Evolutionary conservation across 805 yeast species (phyloP), one percentile per base, ranked within the genome.

Genomic region (Ogataea paraovalis): DNA sequence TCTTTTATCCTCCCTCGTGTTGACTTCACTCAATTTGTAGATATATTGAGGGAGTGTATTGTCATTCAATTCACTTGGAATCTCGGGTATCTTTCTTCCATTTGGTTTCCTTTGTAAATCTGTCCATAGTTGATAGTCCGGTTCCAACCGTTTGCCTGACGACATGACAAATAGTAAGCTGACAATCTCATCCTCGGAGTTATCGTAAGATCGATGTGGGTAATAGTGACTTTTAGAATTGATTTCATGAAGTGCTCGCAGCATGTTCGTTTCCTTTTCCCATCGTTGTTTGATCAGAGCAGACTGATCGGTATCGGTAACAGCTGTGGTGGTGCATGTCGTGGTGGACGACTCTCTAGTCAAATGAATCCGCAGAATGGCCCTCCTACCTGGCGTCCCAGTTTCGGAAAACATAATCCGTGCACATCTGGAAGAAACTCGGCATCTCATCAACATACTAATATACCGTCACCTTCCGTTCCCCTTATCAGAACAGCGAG

Each of bases 51-150:
- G 36, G 12, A 54, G 34, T 1, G 53, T 16, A 4, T 22, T 37
- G 6, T 21, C 22, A 27, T 47, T 42, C 28, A 58, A 49, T n/a
- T 18, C 16, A 14, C 46, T 42, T 3, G 57, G 55, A 18, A 49
- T 21, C 1, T 18, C 34, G 6, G 57, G 57, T 14, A 40, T 41
- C 7, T 33, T 44, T 30, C 22, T 21, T 7, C 9, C n/a, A 16
- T 22, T 22, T 9, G 41, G 27, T 23, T 39, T 39, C 19, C 19
- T 14, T 14, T 23, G 16, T n/a, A 39, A 14, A 10, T 40, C 49
- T 13, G 48, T 47, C 48, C 37, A 41, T 1, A 49, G 44, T 21
- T 44, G 21, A 14, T 33, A 23, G 10, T 39, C 41, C 2, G 18
- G 28, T 14, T 12, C 4, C 22, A n/a, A 7, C 7, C 22, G 12